Evolutionary conservation across 768 basidiomycete genomes (phyloP).

Genomic region (Cubamyces sp.): DNA sequence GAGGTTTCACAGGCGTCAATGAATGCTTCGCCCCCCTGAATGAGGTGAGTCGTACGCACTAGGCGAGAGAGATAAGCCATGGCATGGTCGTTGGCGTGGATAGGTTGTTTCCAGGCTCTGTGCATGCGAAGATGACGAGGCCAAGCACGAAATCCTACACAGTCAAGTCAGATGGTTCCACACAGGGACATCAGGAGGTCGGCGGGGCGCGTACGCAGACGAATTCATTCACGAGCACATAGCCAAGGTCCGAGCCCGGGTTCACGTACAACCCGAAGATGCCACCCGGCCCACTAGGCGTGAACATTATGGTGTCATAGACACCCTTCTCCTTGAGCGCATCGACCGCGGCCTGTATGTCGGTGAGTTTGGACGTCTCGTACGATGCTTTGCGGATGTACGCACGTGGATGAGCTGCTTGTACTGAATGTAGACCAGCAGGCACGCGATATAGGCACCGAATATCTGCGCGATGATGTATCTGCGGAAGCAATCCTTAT

Average conservation of each 20-base stretch:
- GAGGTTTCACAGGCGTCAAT: not conserved
- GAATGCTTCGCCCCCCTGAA: not conserved
- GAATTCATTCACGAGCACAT: conserved; percentile 59
- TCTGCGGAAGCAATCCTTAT: conserved; percentile 38
- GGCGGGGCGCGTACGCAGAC: conserved; percentile 45
- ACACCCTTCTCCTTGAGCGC: conserved; percentile 28
- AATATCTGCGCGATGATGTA: conserved; percentile 70
- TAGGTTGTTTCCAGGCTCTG: conserved; percentile 63
- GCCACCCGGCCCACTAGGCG: conserved; percentile 41
- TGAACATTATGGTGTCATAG: conserved; percentile 36
- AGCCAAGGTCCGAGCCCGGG: conserved; percentile 48
- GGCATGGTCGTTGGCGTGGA: conserved; percentile 57
- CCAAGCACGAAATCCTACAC: conserved; percentile 47
- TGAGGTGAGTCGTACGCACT: conserved; percentile 45
- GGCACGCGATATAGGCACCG: conserved; percentile 65
- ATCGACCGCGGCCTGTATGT: conserved; percentile 36
- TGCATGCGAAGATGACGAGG: conserved; percentile 52
- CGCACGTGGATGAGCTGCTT: conserved; percentile 51
- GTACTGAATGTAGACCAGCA: conserved; percentile 67
- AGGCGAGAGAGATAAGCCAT: conserved; percentile 58
- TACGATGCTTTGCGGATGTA: not conserved
- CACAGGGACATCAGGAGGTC: not conserved
- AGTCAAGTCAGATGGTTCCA: not conserved
- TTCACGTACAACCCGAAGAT: conserved; percentile 54
- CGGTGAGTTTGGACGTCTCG: conserved; percentile 35